phyloP scores from a whole-genome alignment of 371 early-diverging fungal species.

The Saksenaea vasiformis region DNA sequence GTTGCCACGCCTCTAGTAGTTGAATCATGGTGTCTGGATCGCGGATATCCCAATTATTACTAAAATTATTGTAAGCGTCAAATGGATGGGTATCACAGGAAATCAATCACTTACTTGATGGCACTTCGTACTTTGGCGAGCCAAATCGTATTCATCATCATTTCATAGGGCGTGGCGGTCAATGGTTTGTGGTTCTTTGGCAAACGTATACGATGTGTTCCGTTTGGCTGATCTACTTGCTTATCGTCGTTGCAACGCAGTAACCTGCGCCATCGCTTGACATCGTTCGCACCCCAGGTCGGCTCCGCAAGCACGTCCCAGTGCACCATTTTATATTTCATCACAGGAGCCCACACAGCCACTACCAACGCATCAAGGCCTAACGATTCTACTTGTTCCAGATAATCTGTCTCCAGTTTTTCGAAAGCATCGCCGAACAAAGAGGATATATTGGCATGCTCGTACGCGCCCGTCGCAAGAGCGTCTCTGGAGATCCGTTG shows the following conservation, averaged over 20 bases:
- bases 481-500: constrained; percentile 46
- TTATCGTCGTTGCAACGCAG: constrained; percentile 40
- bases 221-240: constrained; percentile 7
- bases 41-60: constrained; percentile 73
- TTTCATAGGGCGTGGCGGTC: constrained; percentile 78
- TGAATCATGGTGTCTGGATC: constrained; percentile 70
- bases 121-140: constrained; percentile 76
- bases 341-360: constrained; percentile 61
- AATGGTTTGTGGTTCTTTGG: constrained; percentile 14
- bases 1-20: constrained; percentile 74
- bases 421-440: constrained; percentile 61
- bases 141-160: constrained; percentile 77
- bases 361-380: constrained; percentile 71
- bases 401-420: constrained; percentile 48
- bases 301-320: constrained; percentile 78
- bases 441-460: constrained; percentile 45
- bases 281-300: constrained; percentile 48
- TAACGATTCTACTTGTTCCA: constrained; percentile 53
- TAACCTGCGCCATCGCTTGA: constrained; percentile 58
- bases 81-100: too few relatives aligned
- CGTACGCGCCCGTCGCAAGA: constrained; percentile 39
- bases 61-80: too few relatives aligned
- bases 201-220: background rate
- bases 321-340: constrained; percentile 50
- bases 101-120: constrained; percentile 79